phyloP scores from a whole-genome alignment of 2,329 filamentous ascomycete genomes.

The Plenodomus tracheiphilus region DNA sequence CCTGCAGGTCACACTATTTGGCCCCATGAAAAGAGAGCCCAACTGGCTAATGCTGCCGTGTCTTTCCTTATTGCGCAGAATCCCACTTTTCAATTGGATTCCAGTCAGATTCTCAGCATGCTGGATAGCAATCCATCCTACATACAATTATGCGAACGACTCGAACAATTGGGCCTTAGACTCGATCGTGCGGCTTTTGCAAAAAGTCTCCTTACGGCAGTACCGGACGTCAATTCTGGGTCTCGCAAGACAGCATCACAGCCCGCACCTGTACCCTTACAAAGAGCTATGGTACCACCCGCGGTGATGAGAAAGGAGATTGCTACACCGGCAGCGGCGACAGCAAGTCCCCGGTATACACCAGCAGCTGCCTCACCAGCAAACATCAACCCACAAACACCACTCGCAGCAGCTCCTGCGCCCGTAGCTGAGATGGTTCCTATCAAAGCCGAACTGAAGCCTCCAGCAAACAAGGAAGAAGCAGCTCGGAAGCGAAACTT shows the following conservation, averaged over 20 bases:
- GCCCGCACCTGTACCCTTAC: constrained; percentile 9
- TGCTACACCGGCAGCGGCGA: constrained; percentile 19
- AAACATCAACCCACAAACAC: constrained; percentile 14
- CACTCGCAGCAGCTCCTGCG: constrained; percentile 19
- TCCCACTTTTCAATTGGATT: constrained; percentile 40
- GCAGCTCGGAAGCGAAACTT: constrained; percentile 60
- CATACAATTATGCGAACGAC: constrained; percentile 56
- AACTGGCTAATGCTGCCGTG: constrained; percentile 55
- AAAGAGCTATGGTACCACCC: constrained; percentile 20
- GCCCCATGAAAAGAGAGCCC: constrained; percentile 55
- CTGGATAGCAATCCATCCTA: constrained; percentile 60
- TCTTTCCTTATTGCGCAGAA: constrained; percentile 54
- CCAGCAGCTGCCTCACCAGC: constrained; percentile 19
- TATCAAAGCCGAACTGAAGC: constrained; percentile 29
- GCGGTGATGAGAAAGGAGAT: constrained; percentile 26
- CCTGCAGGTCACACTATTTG: constrained; percentile 48
- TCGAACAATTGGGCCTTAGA: constrained; percentile 54
- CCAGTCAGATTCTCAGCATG: constrained; percentile 50
- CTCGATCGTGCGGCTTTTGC: constrained; percentile 59
- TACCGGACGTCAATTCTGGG: constrained; percentile 47
- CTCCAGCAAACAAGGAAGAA: constrained; percentile 56
- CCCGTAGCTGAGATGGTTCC: constrained; percentile 41
- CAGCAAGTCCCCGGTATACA: constrained; percentile 16
- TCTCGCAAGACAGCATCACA: constrained; percentile 22
- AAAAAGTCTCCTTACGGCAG: constrained; percentile 52